Conservation (phyloP, 495 filamentous ascomycete genomes). For the Parmelia sp. region DNA sequence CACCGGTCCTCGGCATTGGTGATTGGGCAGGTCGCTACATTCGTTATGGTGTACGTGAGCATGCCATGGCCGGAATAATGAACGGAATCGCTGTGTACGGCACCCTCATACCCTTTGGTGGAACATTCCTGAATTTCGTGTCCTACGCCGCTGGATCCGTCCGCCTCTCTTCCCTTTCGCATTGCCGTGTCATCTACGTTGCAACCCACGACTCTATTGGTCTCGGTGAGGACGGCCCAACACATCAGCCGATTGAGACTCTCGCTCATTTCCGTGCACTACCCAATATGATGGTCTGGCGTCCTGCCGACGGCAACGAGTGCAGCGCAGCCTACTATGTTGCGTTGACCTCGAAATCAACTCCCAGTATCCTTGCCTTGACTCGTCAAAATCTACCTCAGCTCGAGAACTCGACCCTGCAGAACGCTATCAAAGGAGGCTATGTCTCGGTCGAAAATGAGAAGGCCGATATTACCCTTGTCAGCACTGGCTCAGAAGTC, state of each 20-base stretch:
- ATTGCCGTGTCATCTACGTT: conserved; percentile 88
- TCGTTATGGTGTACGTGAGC: conserved; percentile 95
- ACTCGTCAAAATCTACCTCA: conserved; percentile 98
- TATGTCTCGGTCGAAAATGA: conserved; percentile 83
- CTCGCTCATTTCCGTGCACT: conserved; percentile 98
- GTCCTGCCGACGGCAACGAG: conserved; percentile 98
- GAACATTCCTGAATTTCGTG: conserved; percentile 99
- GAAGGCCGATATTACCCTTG: conserved; percentile 79
- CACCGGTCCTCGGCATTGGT: conserved; percentile 74
- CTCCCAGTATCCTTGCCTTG: conserved; percentile 85
- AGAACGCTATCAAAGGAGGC: conserved; percentile 84
- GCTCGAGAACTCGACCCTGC: conserved; percentile 85
- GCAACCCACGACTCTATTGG: conserved; percentile 99
- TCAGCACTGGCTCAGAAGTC: conserved; percentile 95
- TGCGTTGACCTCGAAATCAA: conserved; percentile 82
- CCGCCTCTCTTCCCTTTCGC: conserved; percentile 86
- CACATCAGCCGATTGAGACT: conserved; percentile 99
- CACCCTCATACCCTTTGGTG: conserved; percentile 84
- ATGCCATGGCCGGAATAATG: conserved; percentile 96
- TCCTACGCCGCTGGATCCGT: conserved; percentile 96
- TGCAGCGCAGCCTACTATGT: conserved; percentile 96
- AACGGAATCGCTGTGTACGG: conserved; percentile 97
- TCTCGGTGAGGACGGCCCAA: conserved; percentile 97
- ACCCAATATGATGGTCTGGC: conserved; percentile 99
- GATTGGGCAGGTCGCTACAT: conserved; percentile 88